Evolutionary conservation across 2,329 filamentous ascomycete genomes (phyloP).

Genomic region (Trichoderma semiorbis): DNA sequence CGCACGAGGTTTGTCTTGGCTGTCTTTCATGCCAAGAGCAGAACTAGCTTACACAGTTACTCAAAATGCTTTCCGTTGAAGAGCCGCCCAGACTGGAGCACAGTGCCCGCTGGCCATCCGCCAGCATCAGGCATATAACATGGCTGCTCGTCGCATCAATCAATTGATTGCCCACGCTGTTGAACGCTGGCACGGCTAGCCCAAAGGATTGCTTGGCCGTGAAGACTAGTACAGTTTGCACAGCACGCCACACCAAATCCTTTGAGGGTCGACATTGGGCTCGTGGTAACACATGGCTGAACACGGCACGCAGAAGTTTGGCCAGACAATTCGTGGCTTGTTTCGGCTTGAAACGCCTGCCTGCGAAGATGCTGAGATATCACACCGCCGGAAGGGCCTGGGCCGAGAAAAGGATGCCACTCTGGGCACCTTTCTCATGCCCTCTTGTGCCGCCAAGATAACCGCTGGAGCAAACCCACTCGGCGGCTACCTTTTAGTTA

Average conservation of each 20-base stretch:
- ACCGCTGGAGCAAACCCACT: not conserved
- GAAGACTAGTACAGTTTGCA: not conserved
- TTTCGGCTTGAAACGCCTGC: conserved; percentile 8
- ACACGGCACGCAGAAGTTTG: not conserved
- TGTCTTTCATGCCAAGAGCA: not conserved
- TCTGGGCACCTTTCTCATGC: not conserved
- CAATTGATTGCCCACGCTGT: not conserved
- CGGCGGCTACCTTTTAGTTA: not conserved
- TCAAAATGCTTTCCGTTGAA: not conserved
- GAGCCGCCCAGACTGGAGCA: not conserved
- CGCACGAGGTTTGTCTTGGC: not conserved
- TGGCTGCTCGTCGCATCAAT: not conserved
- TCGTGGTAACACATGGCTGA: not conserved
- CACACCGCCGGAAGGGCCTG: conserved; percentile 4
- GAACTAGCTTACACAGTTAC: not conserved
- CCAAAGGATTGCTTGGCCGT: conserved; percentile 3
- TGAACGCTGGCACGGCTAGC: not conserved
- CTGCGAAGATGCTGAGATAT: conserved; percentile 6
- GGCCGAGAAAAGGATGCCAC: not conserved
- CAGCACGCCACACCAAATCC: conserved; percentile 5
- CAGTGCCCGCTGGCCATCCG: not conserved
- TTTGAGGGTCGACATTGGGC: not conserved
- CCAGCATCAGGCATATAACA: not conserved
- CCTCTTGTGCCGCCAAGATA: not conserved
- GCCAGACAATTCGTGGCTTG: not conserved